Conservation (phyloP, 306 rosid species). For the Quercus agrifolia region DNA sequence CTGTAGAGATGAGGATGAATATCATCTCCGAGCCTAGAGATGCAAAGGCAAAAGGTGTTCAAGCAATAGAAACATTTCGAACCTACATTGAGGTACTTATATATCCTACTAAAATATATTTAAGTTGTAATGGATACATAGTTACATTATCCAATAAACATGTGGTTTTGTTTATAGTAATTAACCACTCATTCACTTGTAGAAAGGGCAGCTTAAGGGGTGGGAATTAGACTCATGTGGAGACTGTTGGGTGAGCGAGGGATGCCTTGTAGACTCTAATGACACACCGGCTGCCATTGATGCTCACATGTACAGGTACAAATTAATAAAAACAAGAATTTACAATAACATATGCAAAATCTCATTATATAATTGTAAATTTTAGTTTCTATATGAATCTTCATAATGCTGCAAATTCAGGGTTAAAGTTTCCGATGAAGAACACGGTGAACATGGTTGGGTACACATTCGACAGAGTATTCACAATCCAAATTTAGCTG, state of each 20-base stretch:
- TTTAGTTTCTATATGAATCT: background rate
- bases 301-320: constrained; percentile 90
- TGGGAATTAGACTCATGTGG: constrained; percentile 92
- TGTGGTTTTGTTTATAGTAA: background rate
- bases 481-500: constrained; percentile 87
- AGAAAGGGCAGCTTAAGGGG: constrained; percentile 80
- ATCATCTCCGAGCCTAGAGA: constrained; percentile 60
- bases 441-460: constrained; percentile 74
- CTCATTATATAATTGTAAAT: background rate
- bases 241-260: constrained; percentile 96
- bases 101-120: background rate
- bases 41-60: constrained; percentile 68
- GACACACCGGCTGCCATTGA: constrained; percentile 67
- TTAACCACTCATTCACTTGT: background rate
- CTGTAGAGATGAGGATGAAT: constrained; percentile 64
- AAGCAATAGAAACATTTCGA: constrained; percentile 65
- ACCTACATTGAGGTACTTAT: constrained; percentile 57
- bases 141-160: background rate
- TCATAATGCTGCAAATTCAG: constrained; percentile 31
- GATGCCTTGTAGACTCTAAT: constrained; percentile 69
- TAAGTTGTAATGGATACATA: background rate
- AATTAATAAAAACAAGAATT: background rate
- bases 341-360: background rate
- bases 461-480: constrained; percentile 78
- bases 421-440: constrained; percentile 59